Percentiles rank a stretch among this genome's conserved stretches.
Conservation (phyloP, 1,139 yeast species). For the Suhomyces chickasaworum region DNA sequence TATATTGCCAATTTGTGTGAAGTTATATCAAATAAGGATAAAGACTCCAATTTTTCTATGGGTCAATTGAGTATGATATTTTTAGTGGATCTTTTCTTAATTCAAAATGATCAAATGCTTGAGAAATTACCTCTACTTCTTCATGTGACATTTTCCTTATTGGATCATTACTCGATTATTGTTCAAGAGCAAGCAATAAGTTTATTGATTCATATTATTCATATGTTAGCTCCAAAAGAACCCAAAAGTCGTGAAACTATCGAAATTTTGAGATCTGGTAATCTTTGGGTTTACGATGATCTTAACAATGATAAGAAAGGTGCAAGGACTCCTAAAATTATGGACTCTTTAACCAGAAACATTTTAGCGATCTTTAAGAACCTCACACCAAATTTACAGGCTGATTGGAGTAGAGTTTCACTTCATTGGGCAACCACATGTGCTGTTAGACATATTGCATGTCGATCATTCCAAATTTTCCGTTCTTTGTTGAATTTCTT, state of each 20-base stretch:
- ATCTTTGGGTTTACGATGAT: constrained; percentile 87
- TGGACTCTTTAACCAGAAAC: constrained; percentile 77
- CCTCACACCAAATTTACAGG: constrained; percentile 56
- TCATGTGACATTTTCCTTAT: constrained; percentile 76
- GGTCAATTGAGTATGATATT: constrained; percentile 88
- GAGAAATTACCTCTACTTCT: constrained; percentile 69
- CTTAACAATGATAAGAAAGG: constrained; percentile 75
- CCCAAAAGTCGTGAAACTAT: constrained; percentile 57
- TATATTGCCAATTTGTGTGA: constrained; percentile 74
- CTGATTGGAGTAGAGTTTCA: constrained; percentile 83
- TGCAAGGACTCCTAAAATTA: constrained; percentile 82
- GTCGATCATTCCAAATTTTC: constrained; percentile 92
- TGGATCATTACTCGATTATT: constrained; percentile 83
- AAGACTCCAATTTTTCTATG: constrained; percentile 77
- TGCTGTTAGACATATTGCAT: constrained; percentile 95
- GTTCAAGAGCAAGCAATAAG: constrained; percentile 86
- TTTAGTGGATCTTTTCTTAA: constrained; percentile 74
- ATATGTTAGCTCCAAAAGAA: constrained; percentile 59
- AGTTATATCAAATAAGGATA: constrained; percentile 58
- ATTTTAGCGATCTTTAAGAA: constrained; percentile 60
- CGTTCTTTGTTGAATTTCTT: constrained; percentile 76
- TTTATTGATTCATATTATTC: constrained; percentile 71
- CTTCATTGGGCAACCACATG: constrained; percentile 96
- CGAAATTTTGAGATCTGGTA: constrained; percentile 53
- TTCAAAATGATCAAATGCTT: constrained; percentile 57